Evolutionary conservation across 2,329 filamentous ascomycete species (phyloP).

Genomic region (Aspergillus brunneoviolaceus): DNA sequence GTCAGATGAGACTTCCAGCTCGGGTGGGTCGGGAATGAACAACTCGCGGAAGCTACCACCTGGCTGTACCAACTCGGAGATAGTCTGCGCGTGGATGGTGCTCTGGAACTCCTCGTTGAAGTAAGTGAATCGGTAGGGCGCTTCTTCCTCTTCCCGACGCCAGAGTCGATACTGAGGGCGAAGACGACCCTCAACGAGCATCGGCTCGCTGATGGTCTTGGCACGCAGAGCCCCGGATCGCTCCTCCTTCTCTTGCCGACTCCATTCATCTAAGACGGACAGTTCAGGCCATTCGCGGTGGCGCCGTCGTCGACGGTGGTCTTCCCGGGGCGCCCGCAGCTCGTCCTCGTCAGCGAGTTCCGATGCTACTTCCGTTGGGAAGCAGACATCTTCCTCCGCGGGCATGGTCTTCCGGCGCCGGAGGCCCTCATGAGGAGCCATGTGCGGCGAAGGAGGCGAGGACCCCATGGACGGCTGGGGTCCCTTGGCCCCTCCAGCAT

Average conservation of each 20-base stretch:
- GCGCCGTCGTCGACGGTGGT: slow-evolving; percentile 56
- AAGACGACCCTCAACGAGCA: slow-evolving; percentile 85
- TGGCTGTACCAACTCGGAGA: slow-evolving; percentile 86
- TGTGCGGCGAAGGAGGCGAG: slow-evolving; percentile 41
- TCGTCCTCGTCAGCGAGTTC: slow-evolving; percentile 75
- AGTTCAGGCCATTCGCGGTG: slow-evolving; percentile 84
- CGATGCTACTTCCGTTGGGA: slow-evolving; percentile 75
- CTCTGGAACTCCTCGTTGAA: slow-evolving; percentile 97
- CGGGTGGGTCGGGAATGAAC: slow-evolving; percentile 81
- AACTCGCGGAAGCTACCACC: slow-evolving; percentile 82
- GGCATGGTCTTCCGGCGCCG: slow-evolving; percentile 59
- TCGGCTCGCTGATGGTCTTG: slow-evolving; percentile 90
- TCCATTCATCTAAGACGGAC: slow-evolving; percentile 82
- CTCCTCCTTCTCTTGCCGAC: slow-evolving; percentile 82
- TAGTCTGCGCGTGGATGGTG: slow-evolving; percentile 93
- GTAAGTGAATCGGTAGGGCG: slow-evolving; percentile 93
- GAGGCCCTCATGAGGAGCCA: slow-evolving; percentile 38
- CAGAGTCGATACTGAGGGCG: slow-evolving; percentile 77
- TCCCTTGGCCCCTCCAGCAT: slow-evolving; percentile 25
- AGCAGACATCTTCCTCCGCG: slow-evolving; percentile 87
- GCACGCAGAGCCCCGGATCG: slow-evolving; percentile 77
- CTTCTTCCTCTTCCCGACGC: slow-evolving; percentile 85
- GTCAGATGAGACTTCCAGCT: slow-evolving; percentile 71
- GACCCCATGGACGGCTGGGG: slow-evolving; percentile 31
- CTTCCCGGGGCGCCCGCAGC: slow-evolving; percentile 49